Evolutionary conservation across 176 grass and related monocot genomes (phyloP).

Genomic region (Otatea glauca): DNA sequence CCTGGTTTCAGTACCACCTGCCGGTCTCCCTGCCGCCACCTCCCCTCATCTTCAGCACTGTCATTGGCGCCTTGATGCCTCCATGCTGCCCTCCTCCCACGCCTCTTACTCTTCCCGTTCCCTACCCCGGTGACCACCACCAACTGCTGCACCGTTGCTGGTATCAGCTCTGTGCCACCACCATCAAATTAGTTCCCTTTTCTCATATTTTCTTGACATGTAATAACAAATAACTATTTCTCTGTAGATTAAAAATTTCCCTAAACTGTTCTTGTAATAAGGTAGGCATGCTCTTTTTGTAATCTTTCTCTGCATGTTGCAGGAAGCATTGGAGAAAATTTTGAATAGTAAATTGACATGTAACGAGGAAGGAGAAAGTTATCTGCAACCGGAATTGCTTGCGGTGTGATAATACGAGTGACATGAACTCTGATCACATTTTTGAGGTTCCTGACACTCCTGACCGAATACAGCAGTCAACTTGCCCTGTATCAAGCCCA

Average conservation of each 20-base stretch:
- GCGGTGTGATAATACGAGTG: constrained; percentile 24
- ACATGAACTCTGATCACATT: constrained; percentile 61
- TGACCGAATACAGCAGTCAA: constrained; percentile 53
- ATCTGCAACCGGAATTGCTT: constrained; percentile 19
- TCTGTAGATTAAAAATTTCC: neutral
- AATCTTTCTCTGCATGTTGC: constrained; percentile 25
- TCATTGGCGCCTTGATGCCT: neutral
- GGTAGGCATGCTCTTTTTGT: constrained; percentile 21
- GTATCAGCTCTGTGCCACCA: neutral
- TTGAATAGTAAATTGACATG: constrained; percentile 24
- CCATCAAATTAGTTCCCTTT: neutral
- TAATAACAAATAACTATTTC: neutral
- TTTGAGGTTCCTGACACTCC: constrained; percentile 82
- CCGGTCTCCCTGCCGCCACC: neutral
- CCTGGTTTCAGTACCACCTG: neutral
- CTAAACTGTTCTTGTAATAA: neutral
- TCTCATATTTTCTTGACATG: neutral
- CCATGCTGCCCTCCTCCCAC: neutral
- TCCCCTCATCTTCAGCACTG: neutral
- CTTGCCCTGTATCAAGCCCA: constrained; percentile 35
- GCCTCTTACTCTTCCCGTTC: neutral
- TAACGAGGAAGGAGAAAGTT: constrained; percentile 9
- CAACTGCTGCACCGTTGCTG: neutral
- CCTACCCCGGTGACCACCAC: neutral
- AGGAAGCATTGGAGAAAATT: constrained; percentile 10